Evolutionary conservation across 257 asterid species (phyloP), one percentile per base, ranked within the genome.

Genomic region (Jacaranda mimosifolia): DNA sequence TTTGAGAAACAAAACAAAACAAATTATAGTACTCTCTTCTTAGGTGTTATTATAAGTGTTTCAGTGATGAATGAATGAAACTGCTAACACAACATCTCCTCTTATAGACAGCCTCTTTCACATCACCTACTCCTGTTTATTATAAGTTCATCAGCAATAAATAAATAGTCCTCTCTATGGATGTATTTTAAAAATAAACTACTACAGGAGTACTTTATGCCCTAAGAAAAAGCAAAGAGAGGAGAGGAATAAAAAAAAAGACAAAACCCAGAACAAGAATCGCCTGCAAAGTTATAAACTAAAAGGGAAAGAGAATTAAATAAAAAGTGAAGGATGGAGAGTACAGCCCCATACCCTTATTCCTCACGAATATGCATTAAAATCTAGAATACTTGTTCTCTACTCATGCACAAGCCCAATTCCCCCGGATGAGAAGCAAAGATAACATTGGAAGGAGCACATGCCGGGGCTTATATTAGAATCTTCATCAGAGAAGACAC

Each of bases 251-350:
- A 7, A 78, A 67, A 84, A 80, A 82, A 74, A 74, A 70, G 85
- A 81, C 69, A 82, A 83, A 89, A 86, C 84, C 87, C 82, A 77
- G 86, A 89, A 89, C 92, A 92, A 75, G 92, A 94, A 89, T 83
- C 94, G 84, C 98, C 96, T 92, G 96, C 89, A 82, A 85, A 83
- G 78, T 58, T 3, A 15, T 4, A 55, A 86, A 85, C 87, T 19
- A 86, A 82, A 89, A 85, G 4, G 81, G 94, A 84, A 89, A 87
- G 52, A 36, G 83, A 79, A 89, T 75, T 87, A 79, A 90, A 85
- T 85, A 72, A 67, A 87, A 90, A 86, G 90, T 74, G 75, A 69
- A 60, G 76, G 58, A 8, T 3, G 46, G 65, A 73, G 60, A 77
- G 87, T 51, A 72, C 75, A 78, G 46, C 65, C 89, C 92, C 97